Conservation (phyloP, 805 yeast species). For the Saccharomycopsis babjevae region DNA sequence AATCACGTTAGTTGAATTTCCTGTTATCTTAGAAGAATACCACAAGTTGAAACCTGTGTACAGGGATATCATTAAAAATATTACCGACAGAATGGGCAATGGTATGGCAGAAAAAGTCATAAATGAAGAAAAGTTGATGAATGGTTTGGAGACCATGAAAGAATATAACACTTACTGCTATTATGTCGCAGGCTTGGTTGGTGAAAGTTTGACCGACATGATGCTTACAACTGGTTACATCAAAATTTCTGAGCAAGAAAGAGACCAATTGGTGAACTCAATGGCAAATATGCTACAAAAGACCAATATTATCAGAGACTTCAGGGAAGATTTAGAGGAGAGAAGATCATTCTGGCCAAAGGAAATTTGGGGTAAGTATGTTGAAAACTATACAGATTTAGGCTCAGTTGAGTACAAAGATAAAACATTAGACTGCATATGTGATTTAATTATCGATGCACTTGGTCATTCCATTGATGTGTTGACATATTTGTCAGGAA, state of each 20-base stretch:
- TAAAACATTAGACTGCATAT: slow-evolving; percentile 64
- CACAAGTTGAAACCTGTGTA: slow-evolving; percentile 65
- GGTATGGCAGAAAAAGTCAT: slow-evolving; percentile 94
- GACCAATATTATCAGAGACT: slow-evolving; percentile 93
- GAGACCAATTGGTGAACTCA: slow-evolving; percentile 55
- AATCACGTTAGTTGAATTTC: slow-evolving; percentile 70
- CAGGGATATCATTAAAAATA: slow-evolving; percentile 68
- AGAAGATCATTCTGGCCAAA: slow-evolving; percentile 95
- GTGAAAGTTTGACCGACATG: slow-evolving; percentile 86
- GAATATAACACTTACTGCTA: slow-evolving; percentile 92
- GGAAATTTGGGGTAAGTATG: slow-evolving; percentile 83
- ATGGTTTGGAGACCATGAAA: slow-evolving; percentile 66
- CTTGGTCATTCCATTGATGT: slow-evolving; percentile 70
- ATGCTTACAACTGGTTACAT: slow-evolving; percentile 69
- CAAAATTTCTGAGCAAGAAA: slow-evolving; percentile 36
- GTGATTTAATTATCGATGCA: slow-evolving; percentile 72
- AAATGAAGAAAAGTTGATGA: slow-evolving; percentile 65
- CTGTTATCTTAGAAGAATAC: slow-evolving; percentile 56
- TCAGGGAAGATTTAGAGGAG: slow-evolving; percentile 81
- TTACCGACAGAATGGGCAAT: slow-evolving; percentile 81
- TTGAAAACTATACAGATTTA: slow-evolving; percentile 54
- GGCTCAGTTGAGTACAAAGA: slow-evolving; percentile 34
- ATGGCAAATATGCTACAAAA: slow-evolving; percentile 96
- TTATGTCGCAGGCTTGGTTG: slow-evolving; percentile 96
- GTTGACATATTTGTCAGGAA: slow-evolving; percentile 60